These are phyloP conservation scores for Calamus simplicifolius DNA, from an alignment of 176 grass and related monocot species.

Conservation along the genomic window DNA sequence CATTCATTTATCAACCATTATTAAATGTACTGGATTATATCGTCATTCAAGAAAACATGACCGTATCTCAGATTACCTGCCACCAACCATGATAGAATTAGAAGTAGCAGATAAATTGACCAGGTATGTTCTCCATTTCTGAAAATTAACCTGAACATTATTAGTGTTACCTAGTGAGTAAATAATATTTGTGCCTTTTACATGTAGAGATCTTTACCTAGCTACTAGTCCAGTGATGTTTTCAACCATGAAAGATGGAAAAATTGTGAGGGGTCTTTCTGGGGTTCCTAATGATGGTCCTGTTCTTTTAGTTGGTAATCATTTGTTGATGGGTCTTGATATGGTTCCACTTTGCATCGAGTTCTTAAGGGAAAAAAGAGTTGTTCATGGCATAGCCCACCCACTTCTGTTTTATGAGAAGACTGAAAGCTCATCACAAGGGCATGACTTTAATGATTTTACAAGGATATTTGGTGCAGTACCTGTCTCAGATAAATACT, in stretches of 20 bases:
- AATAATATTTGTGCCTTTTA: background rate
- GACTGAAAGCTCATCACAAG: slow-evolving; percentile 27
- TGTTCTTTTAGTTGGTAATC: slow-evolving; percentile 64
- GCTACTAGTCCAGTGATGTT: slow-evolving; percentile 46
- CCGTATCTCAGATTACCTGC: slow-evolving; percentile 51
- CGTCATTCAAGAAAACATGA: slow-evolving; percentile 35
- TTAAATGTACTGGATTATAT: slow-evolving; percentile 48
- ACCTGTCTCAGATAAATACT: slow-evolving; percentile 30
- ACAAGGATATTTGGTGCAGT: slow-evolving; percentile 53
- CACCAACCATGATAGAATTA: slow-evolving; percentile 39
- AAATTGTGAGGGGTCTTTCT: slow-evolving; percentile 33
- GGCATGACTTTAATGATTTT: slow-evolving; percentile 58
- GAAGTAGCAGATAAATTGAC: slow-evolving; percentile 36
- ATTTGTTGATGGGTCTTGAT: slow-evolving; percentile 64
- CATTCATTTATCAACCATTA: slow-evolving; percentile 54
- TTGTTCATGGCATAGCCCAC: slow-evolving; percentile 49
- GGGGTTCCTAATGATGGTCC: slow-evolving; percentile 47
- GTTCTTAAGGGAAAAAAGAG: slow-evolving; percentile 38
- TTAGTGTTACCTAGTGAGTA: too few species aligned
- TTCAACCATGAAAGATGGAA: slow-evolving; percentile 47
- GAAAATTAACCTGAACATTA: too few species aligned
- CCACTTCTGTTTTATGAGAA: slow-evolving; percentile 40
- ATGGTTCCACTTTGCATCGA: slow-evolving; percentile 39
- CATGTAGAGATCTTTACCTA: slow-evolving; percentile 30
- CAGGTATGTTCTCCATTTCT: slow-evolving; percentile 21